These are phyloP conservation scores for Clarkia xantiana DNA, from an alignment of 345 rosid genomes.

Conservation along the genomic window DNA sequence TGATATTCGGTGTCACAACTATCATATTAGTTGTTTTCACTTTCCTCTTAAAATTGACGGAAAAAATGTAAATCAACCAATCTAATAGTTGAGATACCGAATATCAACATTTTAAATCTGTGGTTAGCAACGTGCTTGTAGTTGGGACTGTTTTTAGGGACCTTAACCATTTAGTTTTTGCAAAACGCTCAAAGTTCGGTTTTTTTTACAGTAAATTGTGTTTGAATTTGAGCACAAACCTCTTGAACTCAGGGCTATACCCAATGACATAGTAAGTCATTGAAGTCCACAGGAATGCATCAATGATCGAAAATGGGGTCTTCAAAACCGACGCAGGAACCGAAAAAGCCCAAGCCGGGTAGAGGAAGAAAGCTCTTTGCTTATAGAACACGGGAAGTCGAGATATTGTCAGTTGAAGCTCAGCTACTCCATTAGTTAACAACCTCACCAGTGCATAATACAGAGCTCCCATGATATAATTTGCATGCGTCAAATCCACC, in stretches of 20 bases:
- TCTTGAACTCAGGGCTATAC: slow-evolving; percentile 40
- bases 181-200: too few relatives aligned
- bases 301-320: slow-evolving; percentile 29
- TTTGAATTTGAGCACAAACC: slow-evolving; percentile 11
- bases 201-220: too few relatives aligned
- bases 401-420: slow-evolving; percentile 38
- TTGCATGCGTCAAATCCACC: slow-evolving; percentile 16
- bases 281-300: slow-evolving; percentile 41
- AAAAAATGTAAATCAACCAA: too few relatives aligned
- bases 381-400: slow-evolving; percentile 62
- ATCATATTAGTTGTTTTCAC: too few relatives aligned
- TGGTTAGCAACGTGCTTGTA: too few relatives aligned
- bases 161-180: too few relatives aligned
- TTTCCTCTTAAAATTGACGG: too few relatives aligned
- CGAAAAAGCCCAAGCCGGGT: slow-evolving; percentile 68
- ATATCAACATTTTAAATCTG: too few relatives aligned
- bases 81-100: too few relatives aligned
- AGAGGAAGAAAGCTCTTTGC: slow-evolving; percentile 50
- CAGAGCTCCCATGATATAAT: slow-evolving; percentile 35
- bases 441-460: slow-evolving; percentile 31
- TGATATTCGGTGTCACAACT: too few relatives aligned
- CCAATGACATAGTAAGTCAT: slow-evolving; percentile 63
- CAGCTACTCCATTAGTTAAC: slow-evolving; percentile 50
- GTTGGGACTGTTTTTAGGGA: too few relatives aligned
- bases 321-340: slow-evolving; percentile 34